Base-by-base conservation (phyloP, 495 filamentous ascomycete genomes). In the Hypoxylon rickii region DNA sequence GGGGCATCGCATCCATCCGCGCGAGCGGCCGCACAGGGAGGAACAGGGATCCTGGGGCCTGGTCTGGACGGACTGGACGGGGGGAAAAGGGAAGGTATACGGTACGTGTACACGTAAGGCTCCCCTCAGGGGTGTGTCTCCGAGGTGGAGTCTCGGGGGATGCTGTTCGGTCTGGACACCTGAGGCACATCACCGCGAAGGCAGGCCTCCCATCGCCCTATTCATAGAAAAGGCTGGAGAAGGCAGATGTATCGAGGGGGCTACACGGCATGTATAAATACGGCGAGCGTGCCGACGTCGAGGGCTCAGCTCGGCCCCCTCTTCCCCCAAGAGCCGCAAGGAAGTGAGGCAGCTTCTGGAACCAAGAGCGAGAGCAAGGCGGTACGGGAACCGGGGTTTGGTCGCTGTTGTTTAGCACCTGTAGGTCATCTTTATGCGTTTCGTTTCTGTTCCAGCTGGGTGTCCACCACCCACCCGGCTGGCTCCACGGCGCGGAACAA, bases 341-440 rank as follows among this genome's bases (percentile, higher is more conserved):
- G n/a, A n/a, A n/a, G n/a, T n/a, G n/a, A n/a, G n/a, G n/a, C n/a
- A n/a, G n/a, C n/a, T n/a, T n/a, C n/a, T n/a, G n/a, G n/a, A n/a
- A n/a, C n/a, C n/a, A n/a, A n/a, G n/a, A n/a, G n/a, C n/a, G n/a
- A n/a, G n/a, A n/a, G n/a, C n/a, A n/a, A n/a, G n/a, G n/a, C n/a
- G n/a, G n/a, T n/a, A n/a, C n/a, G n/a, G n/a, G n/a, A n/a, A n/a
- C n/a, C n/a, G n/a, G n/a, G n/a, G n/a, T n/a, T n/a, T n/a, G n/a
- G n/a, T n/a, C 34, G 16, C 20, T 21, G 29, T 20, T 47, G 19
- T 51, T 51, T 43, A 41, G 16, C 19, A 29, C 34, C 12, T 38
- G 42, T 34, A 47, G 13, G 43, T 47, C 41, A 58, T 36, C 49
- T 56, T 54, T 44, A 60, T 60, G 49, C 49, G 50, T 60, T 60